Evolutionary conservation across 495 filamentous ascomycete genomes (phyloP), one percentile per base, ranked within the genome.

Genomic region (Cairneyella variabilis): DNA sequence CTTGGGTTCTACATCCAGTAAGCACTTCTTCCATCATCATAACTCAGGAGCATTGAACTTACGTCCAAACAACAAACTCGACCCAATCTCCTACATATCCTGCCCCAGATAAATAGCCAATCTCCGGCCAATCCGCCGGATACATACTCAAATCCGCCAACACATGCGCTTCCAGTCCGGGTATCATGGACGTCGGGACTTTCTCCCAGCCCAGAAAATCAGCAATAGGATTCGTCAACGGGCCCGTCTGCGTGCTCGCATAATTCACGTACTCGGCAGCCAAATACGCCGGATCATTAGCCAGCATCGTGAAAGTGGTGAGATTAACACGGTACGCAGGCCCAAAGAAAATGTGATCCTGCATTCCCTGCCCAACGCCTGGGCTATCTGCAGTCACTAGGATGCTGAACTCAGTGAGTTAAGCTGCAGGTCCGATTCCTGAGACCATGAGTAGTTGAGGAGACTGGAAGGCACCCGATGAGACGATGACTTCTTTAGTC

Each of bases 351-450:
- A 69, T 56, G 45, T 82, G 81, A 62, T 84, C 80, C 58, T 83
- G 79, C 1, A 88, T 66, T 63, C 86, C 86, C 16, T 71, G 69
- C 25, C 85, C 84, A 0, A 88, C 84, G 8, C 77, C 80, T 0
- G 80, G 79, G 0, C 81, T 70, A 54, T 84, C 76, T 20, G 63
- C 56, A 0, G 86, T 51, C 0, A 84, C 69, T 3, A 70, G 59
- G 51, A 88, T 85, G 14, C 62, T 62, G 48, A 75, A 69, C 11
- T 58, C 57, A 3, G 64, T 12, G 0, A 89, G 72, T 25, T 82
- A 72, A 0, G 58, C 58, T 3, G 43, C 50, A 0, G 81, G 77
- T 1, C 84, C 84, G 41, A 89, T 68, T n/a, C 86, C 85, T 3
- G 75, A 81, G 2, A 85, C 75, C 58, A 61, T 83, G 17, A 89